Percentiles rank a stretch among this genome's conserved stretches.
Conservation (phyloP, 345 rosid species). For the Sapria himalayana region DNA sequence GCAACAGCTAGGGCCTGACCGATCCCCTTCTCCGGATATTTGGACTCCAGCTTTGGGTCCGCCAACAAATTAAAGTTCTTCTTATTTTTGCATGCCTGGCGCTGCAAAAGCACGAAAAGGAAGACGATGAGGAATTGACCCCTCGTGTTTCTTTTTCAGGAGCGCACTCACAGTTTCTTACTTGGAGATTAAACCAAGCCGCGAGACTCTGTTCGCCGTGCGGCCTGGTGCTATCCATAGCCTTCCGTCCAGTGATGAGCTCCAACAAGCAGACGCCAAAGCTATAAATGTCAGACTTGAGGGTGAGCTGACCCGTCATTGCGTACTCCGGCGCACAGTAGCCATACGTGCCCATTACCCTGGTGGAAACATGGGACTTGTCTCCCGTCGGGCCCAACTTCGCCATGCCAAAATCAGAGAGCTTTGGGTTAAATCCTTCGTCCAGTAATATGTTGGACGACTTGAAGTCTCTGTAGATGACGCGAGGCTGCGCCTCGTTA, state of each 20-base stretch:
- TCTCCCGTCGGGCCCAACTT: constrained; percentile 97
- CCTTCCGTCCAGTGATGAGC: constrained; percentile 88
- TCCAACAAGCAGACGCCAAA: constrained; percentile 89
- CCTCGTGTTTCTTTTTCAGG: too few species aligned
- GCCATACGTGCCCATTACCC: constrained; percentile 99
- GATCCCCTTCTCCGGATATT: constrained; percentile 71
- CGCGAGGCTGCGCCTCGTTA: constrained; percentile 88
- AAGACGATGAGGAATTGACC: constrained; percentile 15
- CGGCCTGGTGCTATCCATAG: constrained; percentile 65
- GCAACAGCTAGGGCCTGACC: constrained; percentile 94
- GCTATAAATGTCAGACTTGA: constrained; percentile 88
- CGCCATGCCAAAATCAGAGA: constrained; percentile 94
- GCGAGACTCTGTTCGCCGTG: constrained; percentile 93
- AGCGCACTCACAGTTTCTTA: too few species aligned
- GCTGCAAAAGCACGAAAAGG: constrained; percentile 4
- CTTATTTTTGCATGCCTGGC: constrained; percentile 67
- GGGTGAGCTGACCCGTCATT: constrained; percentile 96
- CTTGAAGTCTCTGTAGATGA: constrained; percentile 87
- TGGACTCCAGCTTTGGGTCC: constrained; percentile 61
- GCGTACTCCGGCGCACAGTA: constrained; percentile 99
- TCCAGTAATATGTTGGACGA: constrained; percentile 85
- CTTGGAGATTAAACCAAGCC: too few species aligned
- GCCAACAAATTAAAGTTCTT: constrained; percentile 61
- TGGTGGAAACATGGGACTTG: constrained; percentile 93
- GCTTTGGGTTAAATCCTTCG: constrained; percentile 83